These are phyloP conservation scores for Aspergillus sp. DNA, from an alignment of 2,329 filamentous ascomycete species.

Conservation along the genomic window DNA sequence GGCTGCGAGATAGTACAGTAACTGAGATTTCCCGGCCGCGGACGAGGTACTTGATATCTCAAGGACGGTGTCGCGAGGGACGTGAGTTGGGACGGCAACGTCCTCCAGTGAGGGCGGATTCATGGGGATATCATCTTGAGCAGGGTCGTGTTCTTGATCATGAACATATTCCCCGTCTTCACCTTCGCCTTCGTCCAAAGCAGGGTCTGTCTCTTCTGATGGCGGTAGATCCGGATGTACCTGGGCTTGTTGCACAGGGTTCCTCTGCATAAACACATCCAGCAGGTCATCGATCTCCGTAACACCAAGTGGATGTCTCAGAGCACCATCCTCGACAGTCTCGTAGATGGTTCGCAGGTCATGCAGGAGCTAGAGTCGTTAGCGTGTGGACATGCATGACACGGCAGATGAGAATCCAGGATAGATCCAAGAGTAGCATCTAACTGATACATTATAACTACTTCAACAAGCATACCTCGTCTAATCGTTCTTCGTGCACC, in stretches of 20 bases:
- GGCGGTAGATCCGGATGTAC: slow-evolving; percentile 1
- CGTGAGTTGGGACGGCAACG: background rate
- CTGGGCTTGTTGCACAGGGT: slow-evolving; percentile 8
- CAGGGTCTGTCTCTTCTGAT: slow-evolving; percentile 5
- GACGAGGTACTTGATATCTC: slow-evolving; percentile 55
- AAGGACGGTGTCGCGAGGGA: slow-evolving; percentile 40
- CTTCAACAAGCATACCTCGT: slow-evolving; percentile 45
- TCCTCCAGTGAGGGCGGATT: background rate
- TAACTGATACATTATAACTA: background rate
- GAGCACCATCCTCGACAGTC: slow-evolving; percentile 4
- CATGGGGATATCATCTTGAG: background rate
- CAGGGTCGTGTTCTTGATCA: background rate
- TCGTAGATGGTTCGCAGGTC: slow-evolving; percentile 28
- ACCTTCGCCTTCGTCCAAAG: slow-evolving; percentile 12
- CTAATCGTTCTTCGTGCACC: slow-evolving; percentile 49
- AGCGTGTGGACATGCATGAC: slow-evolving; percentile 1
- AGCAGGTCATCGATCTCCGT: slow-evolving; percentile 48
- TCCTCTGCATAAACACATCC: slow-evolving; percentile 33
- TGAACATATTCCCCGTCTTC: background rate
- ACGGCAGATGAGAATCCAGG: background rate
- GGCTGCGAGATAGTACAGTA: slow-evolving; percentile 58
- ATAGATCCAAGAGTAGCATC: background rate
- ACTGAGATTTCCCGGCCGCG: slow-evolving; percentile 57
- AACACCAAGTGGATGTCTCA: slow-evolving; percentile 41
- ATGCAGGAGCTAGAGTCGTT: slow-evolving; percentile 26